Evolutionary conservation across 441 rosid species (phyloP).

Genomic region (Hura crepitans): DNA sequence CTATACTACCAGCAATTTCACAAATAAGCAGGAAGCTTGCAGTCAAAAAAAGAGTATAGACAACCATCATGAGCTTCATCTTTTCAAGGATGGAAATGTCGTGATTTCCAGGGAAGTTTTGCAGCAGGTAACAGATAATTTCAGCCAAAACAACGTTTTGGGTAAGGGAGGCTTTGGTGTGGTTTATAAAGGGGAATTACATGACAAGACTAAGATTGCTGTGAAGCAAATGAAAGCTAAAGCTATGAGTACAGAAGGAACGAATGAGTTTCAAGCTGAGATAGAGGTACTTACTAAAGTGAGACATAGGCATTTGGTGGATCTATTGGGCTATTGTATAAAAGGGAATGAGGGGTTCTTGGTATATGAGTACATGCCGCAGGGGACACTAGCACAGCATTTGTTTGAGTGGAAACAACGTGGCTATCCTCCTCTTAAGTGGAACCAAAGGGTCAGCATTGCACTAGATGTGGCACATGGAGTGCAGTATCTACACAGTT

Average conservation of each 20-base stretch:
- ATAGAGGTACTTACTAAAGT: constrained; percentile 80
- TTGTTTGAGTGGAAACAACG: constrained; percentile 52
- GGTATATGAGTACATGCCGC: constrained; percentile 95
- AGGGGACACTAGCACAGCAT: constrained; percentile 71
- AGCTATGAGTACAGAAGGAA: constrained; percentile 51
- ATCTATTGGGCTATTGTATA: constrained; percentile 73
- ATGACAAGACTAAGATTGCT: constrained; percentile 53
- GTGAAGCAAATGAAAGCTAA: constrained; percentile 79
- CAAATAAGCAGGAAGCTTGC: too few species aligned
- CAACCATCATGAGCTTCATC: too few species aligned
- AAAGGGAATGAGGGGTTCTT: constrained; percentile 76
- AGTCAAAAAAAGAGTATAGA: too few species aligned
- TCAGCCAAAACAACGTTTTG: too few species aligned
- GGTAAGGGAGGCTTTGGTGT: not conserved
- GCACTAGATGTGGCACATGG: constrained; percentile 88
- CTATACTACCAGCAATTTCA: too few species aligned
- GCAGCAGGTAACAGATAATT: too few species aligned
- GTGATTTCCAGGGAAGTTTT: too few species aligned
- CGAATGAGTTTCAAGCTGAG: constrained; percentile 81
- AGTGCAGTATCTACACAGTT: constrained; percentile 78
- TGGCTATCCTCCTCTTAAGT: constrained; percentile 52
- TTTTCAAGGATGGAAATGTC: too few species aligned
- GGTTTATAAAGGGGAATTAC: constrained; percentile 71
- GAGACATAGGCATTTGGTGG: constrained; percentile 83
- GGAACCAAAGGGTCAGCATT: constrained; percentile 75